A percentile compares a stretch with the other conserved stretches of the same genome.
Evolutionary conservation across 1,139 yeast species (phyloP).

Genomic region (Candida sanyaensis): DNA sequence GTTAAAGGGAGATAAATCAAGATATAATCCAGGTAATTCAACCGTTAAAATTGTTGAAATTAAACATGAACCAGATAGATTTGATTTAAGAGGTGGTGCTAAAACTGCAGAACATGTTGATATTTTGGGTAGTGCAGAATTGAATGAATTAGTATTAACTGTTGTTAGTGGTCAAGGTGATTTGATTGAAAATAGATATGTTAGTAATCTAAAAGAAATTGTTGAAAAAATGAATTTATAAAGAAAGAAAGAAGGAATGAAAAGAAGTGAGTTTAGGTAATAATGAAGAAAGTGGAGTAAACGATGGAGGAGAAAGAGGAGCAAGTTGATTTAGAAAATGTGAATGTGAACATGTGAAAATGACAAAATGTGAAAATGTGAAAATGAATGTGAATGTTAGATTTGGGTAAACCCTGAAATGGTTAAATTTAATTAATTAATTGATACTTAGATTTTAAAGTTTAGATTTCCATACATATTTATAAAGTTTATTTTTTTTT

Average conservation of each 20-base stretch:
- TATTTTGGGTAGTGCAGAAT: constrained; percentile 87
- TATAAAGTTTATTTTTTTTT: no score
- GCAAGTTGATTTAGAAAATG: no score
- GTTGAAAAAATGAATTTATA: constrained; percentile 33
- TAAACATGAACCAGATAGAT: constrained; percentile 88
- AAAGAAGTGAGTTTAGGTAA: neutral
- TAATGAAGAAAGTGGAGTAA: neutral
- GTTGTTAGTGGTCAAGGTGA: constrained; percentile 84
- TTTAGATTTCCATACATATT: no score
- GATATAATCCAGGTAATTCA: constrained; percentile 80
- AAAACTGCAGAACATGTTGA: constrained; percentile 98
- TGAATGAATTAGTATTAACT: constrained; percentile 78
- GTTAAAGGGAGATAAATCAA: constrained; percentile 62
- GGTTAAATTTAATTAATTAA: no score
- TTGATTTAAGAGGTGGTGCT: constrained; percentile 96
- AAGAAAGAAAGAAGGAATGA: neutral
- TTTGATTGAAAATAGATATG: constrained; percentile 57
- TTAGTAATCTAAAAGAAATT: constrained; percentile 63
- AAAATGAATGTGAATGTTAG: no score
- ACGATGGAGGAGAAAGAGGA: no score
- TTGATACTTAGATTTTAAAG: no score
- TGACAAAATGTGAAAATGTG: no score
- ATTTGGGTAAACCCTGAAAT: no score
- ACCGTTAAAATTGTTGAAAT: constrained; percentile 83
- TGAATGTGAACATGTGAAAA: no score